Base-by-base conservation (phyloP, 805 yeast species). In the Barnettozyma sucrosica region DNA sequence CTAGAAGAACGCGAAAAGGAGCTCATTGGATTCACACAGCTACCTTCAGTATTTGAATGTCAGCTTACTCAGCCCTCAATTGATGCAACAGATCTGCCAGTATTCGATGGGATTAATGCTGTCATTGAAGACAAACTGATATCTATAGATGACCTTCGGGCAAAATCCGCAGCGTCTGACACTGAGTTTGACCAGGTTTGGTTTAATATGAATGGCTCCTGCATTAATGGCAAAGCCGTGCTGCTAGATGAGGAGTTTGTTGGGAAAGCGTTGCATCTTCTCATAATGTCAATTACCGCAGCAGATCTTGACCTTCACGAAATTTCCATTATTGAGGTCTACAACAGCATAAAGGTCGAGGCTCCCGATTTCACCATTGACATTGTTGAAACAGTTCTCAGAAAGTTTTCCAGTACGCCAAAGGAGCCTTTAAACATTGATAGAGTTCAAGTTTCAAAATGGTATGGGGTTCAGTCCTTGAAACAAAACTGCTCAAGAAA, bases 401-500 rank as follows among this genome's bases (percentile, higher is more conserved):
- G 68, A 40, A 75, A 71, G 55, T 84, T 81, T 59, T 60, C 72
- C 6, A 54, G 51, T 2, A 55, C 52, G 1, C 49, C 47, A 0
- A 55, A 50, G 13, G 56, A 50, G 41, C 59, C 58, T 5, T 73
- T 67, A 55, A 51, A 54, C 19, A 54, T 86, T 10, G 72, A 82
- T 50, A 65, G 66, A 43, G 55, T 52, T 3, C 60, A 59, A 33
- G 71, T 84, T 3, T 72, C 82, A 1, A 59, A 58, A 42, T 86
- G 89, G 85, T 79, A 78, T 55, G 95, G 95, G 0, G 58, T 76
- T 2, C 68, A 73, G 44, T 67, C 81, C 0, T 66, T 87, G 20
- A 60, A 63, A 21, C 63, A 64, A 36, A 62, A 65, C 50, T 71
- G 71, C 0, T 52, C 66, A 28, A 34, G 23, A 4, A 55, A 51